Percentiles rank a stretch among this genome's conserved stretches.
Conservation (phyloP, 768 basidiomycete genomes). For the Asterophora lycoperdoides region DNA sequence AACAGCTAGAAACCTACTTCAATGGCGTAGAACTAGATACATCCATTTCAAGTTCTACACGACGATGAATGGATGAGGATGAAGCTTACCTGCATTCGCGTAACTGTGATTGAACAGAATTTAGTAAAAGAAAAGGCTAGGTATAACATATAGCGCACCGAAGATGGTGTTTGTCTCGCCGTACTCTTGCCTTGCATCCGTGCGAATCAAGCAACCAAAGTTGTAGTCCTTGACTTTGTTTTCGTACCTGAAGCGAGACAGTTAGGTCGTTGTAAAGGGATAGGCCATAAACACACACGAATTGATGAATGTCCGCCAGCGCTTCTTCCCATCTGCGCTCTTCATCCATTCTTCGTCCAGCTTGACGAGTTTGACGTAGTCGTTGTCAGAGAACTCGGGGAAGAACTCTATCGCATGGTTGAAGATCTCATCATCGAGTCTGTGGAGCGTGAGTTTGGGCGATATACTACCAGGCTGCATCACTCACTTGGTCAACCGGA, state of each 20-base stretch:
- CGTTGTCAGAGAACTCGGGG: slow-evolving; percentile 64
- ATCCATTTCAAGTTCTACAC: background rate
- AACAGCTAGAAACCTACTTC: slow-evolving; percentile 48
- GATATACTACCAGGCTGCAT: background rate
- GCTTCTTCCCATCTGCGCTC: slow-evolving; percentile 77
- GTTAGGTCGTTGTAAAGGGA: background rate
- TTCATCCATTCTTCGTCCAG: slow-evolving; percentile 95
- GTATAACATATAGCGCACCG: slow-evolving; percentile 40
- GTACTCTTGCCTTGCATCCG: slow-evolving; percentile 76
- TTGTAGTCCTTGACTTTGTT: slow-evolving; percentile 90
- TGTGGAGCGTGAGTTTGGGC: slow-evolving; percentile 23
- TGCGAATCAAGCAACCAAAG: slow-evolving; percentile 92
- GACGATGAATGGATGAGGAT: background rate
- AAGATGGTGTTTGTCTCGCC: slow-evolving; percentile 92
- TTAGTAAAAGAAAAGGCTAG: background rate
- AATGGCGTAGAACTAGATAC: slow-evolving; percentile 78
- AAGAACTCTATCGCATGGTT: slow-evolving; percentile 71
- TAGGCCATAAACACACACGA: slow-evolving; percentile 35
- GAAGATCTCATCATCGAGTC: slow-evolving; percentile 89
- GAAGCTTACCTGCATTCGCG: slow-evolving; percentile 59
- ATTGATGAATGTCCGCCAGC: slow-evolving; percentile 87
- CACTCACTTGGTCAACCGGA: slow-evolving; percentile 78
- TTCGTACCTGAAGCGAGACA: slow-evolving; percentile 59
- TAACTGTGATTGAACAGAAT: slow-evolving; percentile 37
- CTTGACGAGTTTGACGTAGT: slow-evolving; percentile 43